Base-by-base conservation (phyloP, 2,329 filamentous ascomycete species). In the Talaromyces sp. region DNA sequence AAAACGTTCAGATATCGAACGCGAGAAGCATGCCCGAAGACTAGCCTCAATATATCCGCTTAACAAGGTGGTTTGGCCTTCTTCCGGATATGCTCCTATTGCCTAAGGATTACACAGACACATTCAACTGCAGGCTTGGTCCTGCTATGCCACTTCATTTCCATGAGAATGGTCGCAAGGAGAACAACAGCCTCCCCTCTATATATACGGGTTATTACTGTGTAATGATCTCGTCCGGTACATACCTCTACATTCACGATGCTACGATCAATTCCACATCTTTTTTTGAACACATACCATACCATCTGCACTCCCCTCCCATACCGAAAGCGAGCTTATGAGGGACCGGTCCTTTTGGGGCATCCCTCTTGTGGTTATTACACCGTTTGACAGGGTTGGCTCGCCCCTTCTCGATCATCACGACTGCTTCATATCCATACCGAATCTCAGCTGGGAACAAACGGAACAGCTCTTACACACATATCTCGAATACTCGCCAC, bases 1-100 rank as follows among this genome's bases (percentile, higher is more conserved):
- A 66, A 75, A 73, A 66, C 73, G 72, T 60, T 74, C 74, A 58
- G 72, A 73, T 66, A 69, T 68, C 61, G 73, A 76, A 67, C 72
- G 70, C 56, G 75, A 76, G 48, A 58, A 64, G 37, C 42, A 60
- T 23, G 48, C 16, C 48, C 46, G 35, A 37, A 46, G 31, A 39
- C 28, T 61, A 14, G 37, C 59, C 9, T 55, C 59, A 5, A 61
- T 61, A 23, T 61, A 61, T 12, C 50, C 58, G n/a, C 37, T 61
- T 16, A 61, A 61, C 59, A 61, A 61, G 16, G 50, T 61, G 48
- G 33, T 23, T 1, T 61, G 59, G 59, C 42, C 59, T 11, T 31
- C 59, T 40, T 61, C 59, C 6, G 58, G 46, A 6, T 54, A 55
- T 16, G 59, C 50, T 23, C 35, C 59, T 8, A 55, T 61, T 46